Conservation (phyloP, 371 early-diverging fungal genomes). For the Agmasoma carcini region DNA sequence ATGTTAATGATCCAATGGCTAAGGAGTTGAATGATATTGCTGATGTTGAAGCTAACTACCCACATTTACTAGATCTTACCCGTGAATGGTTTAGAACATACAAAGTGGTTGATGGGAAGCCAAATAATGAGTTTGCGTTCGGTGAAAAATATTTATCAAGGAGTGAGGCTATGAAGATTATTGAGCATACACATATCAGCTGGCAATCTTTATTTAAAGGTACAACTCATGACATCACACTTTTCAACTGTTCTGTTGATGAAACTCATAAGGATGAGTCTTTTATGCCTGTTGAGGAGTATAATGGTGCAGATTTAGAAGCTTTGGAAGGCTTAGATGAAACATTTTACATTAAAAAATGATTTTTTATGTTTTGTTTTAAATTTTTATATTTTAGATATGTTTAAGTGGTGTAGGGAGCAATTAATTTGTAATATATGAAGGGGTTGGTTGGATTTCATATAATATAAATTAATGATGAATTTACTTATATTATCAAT, state of each 20-base stretch:
- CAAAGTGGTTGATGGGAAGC: conserved; percentile 96
- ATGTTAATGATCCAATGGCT: conserved; percentile 76
- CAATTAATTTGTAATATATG: too few relatives aligned
- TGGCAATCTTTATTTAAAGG: conserved; percentile 65
- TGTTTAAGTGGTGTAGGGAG: too few relatives aligned
- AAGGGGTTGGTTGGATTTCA: too few relatives aligned
- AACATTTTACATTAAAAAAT: too few relatives aligned
- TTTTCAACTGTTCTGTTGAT: not conserved
- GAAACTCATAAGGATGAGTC: too few relatives aligned
- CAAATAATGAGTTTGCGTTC: conserved; percentile 89
- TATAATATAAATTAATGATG: too few relatives aligned
- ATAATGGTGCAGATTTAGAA: too few relatives aligned
- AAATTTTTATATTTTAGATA: too few relatives aligned
- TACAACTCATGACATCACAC: not conserved
- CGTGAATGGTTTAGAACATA: conserved; percentile 95
- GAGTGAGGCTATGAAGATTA: conserved; percentile 67
- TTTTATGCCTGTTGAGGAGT: too few relatives aligned
- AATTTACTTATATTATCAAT: too few relatives aligned
- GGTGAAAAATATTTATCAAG: conserved; percentile 69
- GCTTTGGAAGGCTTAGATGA: too few relatives aligned
- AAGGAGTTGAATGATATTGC: conserved; percentile 77
- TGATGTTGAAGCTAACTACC: conserved; percentile 80
- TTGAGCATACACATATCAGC: conserved; percentile 76
- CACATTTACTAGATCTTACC: conserved; percentile 78
- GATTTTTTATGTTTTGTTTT: too few relatives aligned